phyloP scores from a whole-genome alignment of 805 yeast genomes.

The Priceomyces carsonii region DNA sequence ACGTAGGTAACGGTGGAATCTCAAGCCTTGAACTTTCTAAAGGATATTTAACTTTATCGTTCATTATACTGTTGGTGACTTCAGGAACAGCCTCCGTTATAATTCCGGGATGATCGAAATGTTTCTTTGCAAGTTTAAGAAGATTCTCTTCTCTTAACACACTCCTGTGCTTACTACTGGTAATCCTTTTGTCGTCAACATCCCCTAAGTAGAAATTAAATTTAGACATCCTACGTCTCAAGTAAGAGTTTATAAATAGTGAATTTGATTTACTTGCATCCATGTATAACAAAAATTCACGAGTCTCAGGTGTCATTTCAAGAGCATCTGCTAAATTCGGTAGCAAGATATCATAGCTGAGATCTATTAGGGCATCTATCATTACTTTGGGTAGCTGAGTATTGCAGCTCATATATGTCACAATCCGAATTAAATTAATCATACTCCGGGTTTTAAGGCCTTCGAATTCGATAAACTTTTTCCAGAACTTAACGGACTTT shows the following conservation, averaged over 20 bases:
- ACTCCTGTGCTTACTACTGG: slow-evolving; percentile 4
- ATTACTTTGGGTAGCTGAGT: slow-evolving; percentile 50
- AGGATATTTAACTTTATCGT: slow-evolving; percentile 19
- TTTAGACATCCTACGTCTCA: slow-evolving; percentile 21
- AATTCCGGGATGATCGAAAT: slow-evolving; percentile 36
- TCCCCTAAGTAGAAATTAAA: slow-evolving; percentile 19
- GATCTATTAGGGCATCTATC: slow-evolving; percentile 37
- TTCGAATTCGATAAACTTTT: slow-evolving; percentile 55
- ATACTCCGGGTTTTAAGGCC: slow-evolving; percentile 41
- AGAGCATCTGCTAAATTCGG: slow-evolving; percentile 14
- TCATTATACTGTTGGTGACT: slow-evolving; percentile 27
- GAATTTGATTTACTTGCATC: slow-evolving; percentile 28
- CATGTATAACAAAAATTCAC: slow-evolving; percentile 13
- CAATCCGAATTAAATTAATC: slow-evolving; percentile 44
- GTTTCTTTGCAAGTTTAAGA: slow-evolving; percentile 18
- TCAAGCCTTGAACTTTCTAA: slow-evolving; percentile 17
- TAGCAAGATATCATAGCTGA: slow-evolving; percentile 18
- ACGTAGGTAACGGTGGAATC: slow-evolving; percentile 50
- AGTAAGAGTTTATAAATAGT: slow-evolving; percentile 24
- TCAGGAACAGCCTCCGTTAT: slow-evolving; percentile 34
- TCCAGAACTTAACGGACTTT: slow-evolving; percentile 55
- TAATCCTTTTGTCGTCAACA: slow-evolving; percentile 12
- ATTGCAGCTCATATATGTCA: slow-evolving; percentile 44
- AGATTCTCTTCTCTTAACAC: slow-evolving; percentile 20
- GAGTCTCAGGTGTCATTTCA: slow-evolving; percentile 8